phyloP scores from a whole-genome alignment of 2,329 filamentous ascomycete genomes.

The Ophiostoma fasciatum region DNA sequence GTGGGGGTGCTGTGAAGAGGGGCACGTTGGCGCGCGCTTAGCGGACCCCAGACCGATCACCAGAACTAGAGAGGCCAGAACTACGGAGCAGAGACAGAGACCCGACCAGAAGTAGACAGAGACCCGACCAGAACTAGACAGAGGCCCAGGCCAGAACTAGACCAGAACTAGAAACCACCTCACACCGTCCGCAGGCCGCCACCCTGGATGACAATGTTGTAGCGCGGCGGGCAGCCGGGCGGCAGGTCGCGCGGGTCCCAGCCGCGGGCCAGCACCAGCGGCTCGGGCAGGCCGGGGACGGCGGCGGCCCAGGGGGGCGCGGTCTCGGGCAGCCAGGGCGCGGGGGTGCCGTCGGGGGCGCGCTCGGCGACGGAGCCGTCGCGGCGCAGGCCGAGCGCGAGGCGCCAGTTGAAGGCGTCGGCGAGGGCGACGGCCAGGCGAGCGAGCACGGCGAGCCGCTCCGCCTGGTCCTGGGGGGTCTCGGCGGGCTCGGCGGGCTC shows the following conservation, averaged over 20 bases:
- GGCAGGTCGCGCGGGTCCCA: neutral
- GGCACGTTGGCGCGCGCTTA: no score
- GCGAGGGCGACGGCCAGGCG: neutral
- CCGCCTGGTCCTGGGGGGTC: no score
- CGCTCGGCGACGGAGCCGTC: neutral
- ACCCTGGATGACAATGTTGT: neutral
- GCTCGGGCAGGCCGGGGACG: neutral
- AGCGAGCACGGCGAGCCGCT: neutral
- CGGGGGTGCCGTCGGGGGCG: neutral
- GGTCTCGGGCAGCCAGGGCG: neutral
- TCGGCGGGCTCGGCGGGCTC: neutral
- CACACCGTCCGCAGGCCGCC: neutral
- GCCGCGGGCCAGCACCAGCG: neutral
- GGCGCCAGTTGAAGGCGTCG: neutral
- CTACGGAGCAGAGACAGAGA: no score
- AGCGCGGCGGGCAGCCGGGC: neutral
- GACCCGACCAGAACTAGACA: no score
- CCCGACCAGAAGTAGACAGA: no score
- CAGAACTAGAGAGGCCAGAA: no score
- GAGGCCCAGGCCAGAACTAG: no score
- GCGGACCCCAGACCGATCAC: no score
- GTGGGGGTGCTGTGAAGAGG: no score
- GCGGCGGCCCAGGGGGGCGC: neutral
- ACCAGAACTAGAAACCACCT: no score
- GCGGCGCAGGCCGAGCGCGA: constrained; percentile 1